These are phyloP conservation scores for Spathaspora sp. DNA, from an alignment of 805 yeast species.

Conservation along the genomic window DNA sequence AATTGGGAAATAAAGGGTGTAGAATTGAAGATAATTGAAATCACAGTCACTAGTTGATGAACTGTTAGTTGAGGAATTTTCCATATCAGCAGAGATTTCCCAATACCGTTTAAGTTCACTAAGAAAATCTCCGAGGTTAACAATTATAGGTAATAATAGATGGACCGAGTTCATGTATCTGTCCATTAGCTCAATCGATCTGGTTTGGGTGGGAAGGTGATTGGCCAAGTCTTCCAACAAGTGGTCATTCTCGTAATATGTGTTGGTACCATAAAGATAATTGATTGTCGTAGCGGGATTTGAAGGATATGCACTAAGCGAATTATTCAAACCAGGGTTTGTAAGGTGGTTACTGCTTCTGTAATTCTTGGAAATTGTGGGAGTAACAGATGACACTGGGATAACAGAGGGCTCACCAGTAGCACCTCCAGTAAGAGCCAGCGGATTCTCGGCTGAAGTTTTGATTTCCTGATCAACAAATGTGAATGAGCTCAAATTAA, in stretches of 20 bases:
- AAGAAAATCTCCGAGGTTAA: conserved; percentile 42
- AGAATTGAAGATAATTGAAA: conserved; percentile 42
- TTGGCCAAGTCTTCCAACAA: conserved; percentile 34
- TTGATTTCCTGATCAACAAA: conserved; percentile 18
- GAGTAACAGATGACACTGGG: too few relatives aligned
- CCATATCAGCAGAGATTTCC: conserved; percentile 18
- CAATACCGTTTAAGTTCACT: conserved; percentile 48
- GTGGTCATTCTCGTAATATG: conserved; percentile 31
- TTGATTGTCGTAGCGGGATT: conserved; percentile 20
- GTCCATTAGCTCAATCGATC: conserved; percentile 45
- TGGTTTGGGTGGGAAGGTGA: conserved; percentile 43
- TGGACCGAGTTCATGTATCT: conserved; percentile 52
- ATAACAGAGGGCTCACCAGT: neutral
- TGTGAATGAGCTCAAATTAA: conserved; percentile 33
- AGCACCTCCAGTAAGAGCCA: neutral
- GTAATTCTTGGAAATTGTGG: neutral
- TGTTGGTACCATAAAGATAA: conserved; percentile 37
- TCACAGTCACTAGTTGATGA: conserved; percentile 11
- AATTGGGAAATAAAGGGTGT: conserved; percentile 48
- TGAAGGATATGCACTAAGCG: conserved; percentile 27
- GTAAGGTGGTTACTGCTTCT: conserved; percentile 9
- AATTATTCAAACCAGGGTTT: conserved; percentile 21
- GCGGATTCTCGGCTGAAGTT: neutral
- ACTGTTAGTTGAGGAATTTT: neutral
- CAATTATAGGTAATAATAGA: conserved; percentile 49